Base-by-base conservation (phyloP, 257 asterid genomes). In the Forsythia viridissima region DNA sequence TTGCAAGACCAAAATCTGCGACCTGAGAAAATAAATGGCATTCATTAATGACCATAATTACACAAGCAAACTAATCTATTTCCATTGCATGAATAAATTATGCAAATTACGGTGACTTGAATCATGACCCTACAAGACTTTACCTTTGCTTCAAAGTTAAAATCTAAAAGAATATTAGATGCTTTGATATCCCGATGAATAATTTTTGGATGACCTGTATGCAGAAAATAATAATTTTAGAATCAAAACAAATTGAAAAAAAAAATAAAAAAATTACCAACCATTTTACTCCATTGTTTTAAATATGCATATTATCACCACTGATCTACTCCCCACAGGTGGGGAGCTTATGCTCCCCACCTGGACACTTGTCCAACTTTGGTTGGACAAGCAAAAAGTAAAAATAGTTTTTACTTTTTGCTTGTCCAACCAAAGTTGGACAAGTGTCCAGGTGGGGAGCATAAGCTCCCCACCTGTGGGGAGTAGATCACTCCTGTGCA, bases 1-100 rank as follows among this genome's bases (percentile, higher is more conserved):
- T 94, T 43, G 98, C 97, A 36, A 94, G 94, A 57, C 98, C 98
- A 83, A 94, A 94, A 91, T 94, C 97, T 36, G 98, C 97, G 87
- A 94, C 98, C 98, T 94, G 92, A 86, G 61, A 80, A 79, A 52
- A 75, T 30, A 72, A 79, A 69, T 20, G 13, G 80, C 36, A 37
- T 71, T 75, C 67, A 81, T 80, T 70, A 75, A 41, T 24, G 73
- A 57, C 24, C 48, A 76, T 68, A 52, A 61, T 6, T 80, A 46
- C 20, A 79, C 8, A 42, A 12, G 34, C 9, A 42, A 75, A 8
- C 41, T 38, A 67, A 72, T 75, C 80, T 72, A 63, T 59, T 48
- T 9, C 20, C 6, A 74, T 80, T 48, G 74, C 63, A 73, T 18
- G 38, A 18, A 57, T 44, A 38, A 72, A 66, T 70, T 16, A n/a